Conservation (phyloP, 2,329 filamentous ascomycete genomes). For the Sporothrix pseudoabietina region DNA sequence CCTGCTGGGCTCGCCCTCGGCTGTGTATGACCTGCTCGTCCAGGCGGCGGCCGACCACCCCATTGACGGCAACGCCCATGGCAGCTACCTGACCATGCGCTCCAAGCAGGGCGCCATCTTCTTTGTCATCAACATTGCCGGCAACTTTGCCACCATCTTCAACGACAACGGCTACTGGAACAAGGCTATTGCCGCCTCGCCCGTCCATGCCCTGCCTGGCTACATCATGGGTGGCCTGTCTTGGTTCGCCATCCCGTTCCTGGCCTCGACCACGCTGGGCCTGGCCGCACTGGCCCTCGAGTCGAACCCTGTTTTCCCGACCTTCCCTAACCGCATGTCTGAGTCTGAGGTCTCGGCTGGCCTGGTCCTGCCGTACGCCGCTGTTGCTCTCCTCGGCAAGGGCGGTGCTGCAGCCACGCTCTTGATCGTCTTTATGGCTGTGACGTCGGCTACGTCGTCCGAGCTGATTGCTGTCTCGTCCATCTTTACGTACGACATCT, state of each 20-base stretch:
- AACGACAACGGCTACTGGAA: constrained; percentile 89
- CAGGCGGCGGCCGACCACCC: constrained; percentile 70
- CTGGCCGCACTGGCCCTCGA: constrained; percentile 80
- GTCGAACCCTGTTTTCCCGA: constrained; percentile 69
- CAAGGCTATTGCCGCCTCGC: constrained; percentile 86
- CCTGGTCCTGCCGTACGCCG: constrained; percentile 80
- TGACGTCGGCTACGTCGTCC: constrained; percentile 79
- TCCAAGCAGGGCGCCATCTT: constrained; percentile 81
- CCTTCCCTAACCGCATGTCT: constrained; percentile 71
- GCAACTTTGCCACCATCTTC: constrained; percentile 81
- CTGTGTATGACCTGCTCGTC: constrained; percentile 76
- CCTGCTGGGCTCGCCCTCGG: constrained; percentile 71
- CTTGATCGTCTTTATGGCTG: constrained; percentile 85
- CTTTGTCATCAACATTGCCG: constrained; percentile 78
- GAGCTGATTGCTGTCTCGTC: constrained; percentile 86
- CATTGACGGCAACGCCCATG: constrained; percentile 75
- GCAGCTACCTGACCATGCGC: constrained; percentile 85
- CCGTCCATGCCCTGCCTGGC: constrained; percentile 81
- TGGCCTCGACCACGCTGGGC: constrained; percentile 86
- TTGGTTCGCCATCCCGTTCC: constrained; percentile 93
- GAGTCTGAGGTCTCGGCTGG: constrained; percentile 77
- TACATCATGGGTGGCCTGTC: constrained; percentile 84
- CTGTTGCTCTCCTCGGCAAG: constrained; percentile 78
- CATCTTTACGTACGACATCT: constrained; percentile 86
- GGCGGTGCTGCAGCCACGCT: constrained; percentile 78